These are phyloP conservation scores for Collariella sp. DNA, from an alignment of 495 filamentous ascomycete species.

Conservation along the genomic window DNA sequence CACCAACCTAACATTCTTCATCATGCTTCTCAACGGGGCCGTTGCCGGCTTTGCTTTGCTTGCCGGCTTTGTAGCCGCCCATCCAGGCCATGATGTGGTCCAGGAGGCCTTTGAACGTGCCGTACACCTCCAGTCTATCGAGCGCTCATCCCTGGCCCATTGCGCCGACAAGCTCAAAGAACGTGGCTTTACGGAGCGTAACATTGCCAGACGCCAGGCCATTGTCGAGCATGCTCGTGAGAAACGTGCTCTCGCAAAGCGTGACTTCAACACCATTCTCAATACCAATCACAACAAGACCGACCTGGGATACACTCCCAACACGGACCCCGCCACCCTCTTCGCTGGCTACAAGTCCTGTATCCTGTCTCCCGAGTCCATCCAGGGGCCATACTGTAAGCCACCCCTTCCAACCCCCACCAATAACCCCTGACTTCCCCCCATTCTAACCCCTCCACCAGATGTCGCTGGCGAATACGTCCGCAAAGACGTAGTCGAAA, in stretches of 20 bases:
- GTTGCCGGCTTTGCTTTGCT: slow-evolving; percentile 10
- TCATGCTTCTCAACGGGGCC: slow-evolving; percentile 14
- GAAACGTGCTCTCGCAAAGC: slow-evolving; percentile 16
- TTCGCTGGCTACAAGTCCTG: slow-evolving; percentile 47
- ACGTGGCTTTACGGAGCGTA: slow-evolving; percentile 40
- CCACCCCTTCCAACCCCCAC: background rate
- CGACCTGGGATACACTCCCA: slow-evolving; percentile 32
- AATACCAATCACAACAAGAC: slow-evolving; percentile 35
- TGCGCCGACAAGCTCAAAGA: slow-evolving; percentile 43
- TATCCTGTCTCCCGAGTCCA: slow-evolving; percentile 46
- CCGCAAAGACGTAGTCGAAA: slow-evolving; percentile 48
- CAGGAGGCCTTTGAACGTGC: slow-evolving; percentile 15
- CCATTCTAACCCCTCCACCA: slow-evolving; percentile 3
- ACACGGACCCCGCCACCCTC: slow-evolving; percentile 37
- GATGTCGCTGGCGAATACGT: slow-evolving; percentile 40
- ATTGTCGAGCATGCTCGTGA: slow-evolving; percentile 16
- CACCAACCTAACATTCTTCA: background rate
- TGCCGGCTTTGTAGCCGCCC: slow-evolving; percentile 8
- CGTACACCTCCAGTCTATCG: slow-evolving; percentile 9
- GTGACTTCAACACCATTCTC: slow-evolving; percentile 31
- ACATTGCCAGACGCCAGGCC: slow-evolving; percentile 37
- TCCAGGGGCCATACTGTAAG: slow-evolving; percentile 48
- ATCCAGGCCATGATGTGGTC: slow-evolving; percentile 10
- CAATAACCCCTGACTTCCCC: background rate
- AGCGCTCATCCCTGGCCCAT: slow-evolving; percentile 22